phyloP scores from a whole-genome alignment of 2,329 filamentous ascomycete species.

The Didymella exigua region DNA sequence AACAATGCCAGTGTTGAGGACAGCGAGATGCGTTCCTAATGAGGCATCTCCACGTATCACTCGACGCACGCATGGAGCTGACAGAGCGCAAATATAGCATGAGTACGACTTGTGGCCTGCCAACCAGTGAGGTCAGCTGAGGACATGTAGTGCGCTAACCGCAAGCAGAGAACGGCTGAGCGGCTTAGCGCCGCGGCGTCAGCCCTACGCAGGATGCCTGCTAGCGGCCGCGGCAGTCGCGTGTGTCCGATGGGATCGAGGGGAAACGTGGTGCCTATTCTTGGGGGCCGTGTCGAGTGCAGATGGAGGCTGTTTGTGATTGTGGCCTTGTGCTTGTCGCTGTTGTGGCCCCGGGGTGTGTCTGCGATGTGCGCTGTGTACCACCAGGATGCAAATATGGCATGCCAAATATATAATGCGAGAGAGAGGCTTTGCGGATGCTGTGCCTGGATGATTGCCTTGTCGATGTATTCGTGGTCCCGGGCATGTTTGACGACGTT shows the following conservation, averaged over 20 bases:
- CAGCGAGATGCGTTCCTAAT: no score
- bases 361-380: constrained; percentile 1
- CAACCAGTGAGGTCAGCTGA: constrained; percentile 6
- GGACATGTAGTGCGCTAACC: constrained; percentile 3
- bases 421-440: neutral
- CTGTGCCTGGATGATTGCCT: neutral
- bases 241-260: constrained; percentile 23
- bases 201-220: constrained; percentile 30
- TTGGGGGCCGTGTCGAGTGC: constrained; percentile 24
- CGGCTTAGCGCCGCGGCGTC: constrained; percentile 26
- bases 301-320: constrained; percentile 2
- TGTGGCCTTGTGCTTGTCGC: neutral
- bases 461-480: constrained; percentile 3
- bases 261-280: constrained; percentile 30
- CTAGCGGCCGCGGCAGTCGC: constrained; percentile 34
- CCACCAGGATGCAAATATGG: neutral
- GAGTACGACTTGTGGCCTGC: neutral
- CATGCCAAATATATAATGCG: constrained; percentile 17
- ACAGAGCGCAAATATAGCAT: constrained; percentile 17
- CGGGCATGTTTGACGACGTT: neutral
- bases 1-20: no score
- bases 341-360: constrained; percentile 11
- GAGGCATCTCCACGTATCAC: no score
- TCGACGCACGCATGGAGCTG: no score
- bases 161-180: constrained; percentile 24